Evolutionary conservation across 768 basidiomycete genomes (phyloP), one percentile per base, ranked within the genome.

Genomic region (Sarcodon aspratus): DNA sequence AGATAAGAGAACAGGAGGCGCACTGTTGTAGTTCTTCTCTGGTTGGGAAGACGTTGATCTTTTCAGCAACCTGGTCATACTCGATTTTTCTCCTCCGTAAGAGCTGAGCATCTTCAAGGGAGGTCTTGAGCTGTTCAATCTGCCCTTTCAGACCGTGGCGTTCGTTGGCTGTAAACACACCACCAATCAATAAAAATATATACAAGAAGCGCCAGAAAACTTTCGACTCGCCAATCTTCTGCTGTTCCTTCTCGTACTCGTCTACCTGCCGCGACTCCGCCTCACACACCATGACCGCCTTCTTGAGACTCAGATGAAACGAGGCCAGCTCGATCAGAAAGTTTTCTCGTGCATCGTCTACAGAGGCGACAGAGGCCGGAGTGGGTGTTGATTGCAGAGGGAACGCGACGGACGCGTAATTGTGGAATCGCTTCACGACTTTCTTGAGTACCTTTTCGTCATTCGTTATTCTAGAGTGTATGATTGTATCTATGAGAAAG

Each of bases 201-300:
- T 10, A 36, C 27, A 50, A 13, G 32, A 42, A 9, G 36, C 7
- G 36, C 17, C 8, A 32, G 42, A 53, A 43, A 12, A 47, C 42
- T 6, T 10, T n/a, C 10, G 2, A 70, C 78, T 42, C 60, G 85
- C 89, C 85, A 58, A 90, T 85, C 52, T 76, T 66, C 55, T 76
- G 72, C 44, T 76, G 75, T 57, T 88, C 86, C 40, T 74, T 69
- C 55, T 87, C 75, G 59, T 92, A 92, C 61, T 89, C 82, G 57
- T 87, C 80, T 1, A 90, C 88, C 65, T 92, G 87, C 57, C 88
- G 72, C 47, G 78, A 75, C 67, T 92, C 89, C 7, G 88, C 90
- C 59, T 90, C 82, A 57, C 86, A 90, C 42, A 88, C 80, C 79
- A 91, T 85, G 34, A 72, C 69, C 54, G 78, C 84, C 66, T 91